phyloP scores from a whole-genome alignment of 768 basidiomycete species.

The Boletales sp. region DNA sequence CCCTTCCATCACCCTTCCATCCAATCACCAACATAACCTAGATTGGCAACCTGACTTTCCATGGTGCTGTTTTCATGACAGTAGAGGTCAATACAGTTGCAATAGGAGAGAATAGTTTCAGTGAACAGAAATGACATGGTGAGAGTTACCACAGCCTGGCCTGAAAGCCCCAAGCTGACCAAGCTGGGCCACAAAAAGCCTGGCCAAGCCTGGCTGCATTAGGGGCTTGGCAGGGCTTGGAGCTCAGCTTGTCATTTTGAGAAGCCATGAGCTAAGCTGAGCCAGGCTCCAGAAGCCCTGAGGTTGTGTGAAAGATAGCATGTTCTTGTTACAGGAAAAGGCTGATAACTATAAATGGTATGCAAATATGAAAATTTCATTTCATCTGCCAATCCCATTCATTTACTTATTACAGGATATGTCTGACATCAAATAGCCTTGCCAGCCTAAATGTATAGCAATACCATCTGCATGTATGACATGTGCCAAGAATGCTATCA shows the following conservation, averaged over 20 bases:
- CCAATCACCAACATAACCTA: too few species aligned
- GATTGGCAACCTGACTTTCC: too few species aligned
- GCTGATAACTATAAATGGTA: slow-evolving; percentile 1
- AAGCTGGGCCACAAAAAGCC: not conserved
- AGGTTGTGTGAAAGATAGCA: not conserved
- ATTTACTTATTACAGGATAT: not conserved
- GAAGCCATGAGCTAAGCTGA: not conserved
- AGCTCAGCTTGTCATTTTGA: not conserved
- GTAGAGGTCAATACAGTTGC: too few species aligned
- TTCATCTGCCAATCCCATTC: not conserved
- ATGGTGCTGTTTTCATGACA: too few species aligned
- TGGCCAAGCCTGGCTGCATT: not conserved
- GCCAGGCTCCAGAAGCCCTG: slow-evolving; percentile 3
- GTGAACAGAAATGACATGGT: too few species aligned
- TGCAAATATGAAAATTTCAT: slow-evolving; percentile 1
- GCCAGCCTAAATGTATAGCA: not conserved
- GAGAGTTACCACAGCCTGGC: not conserved
- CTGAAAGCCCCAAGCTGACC: not conserved
- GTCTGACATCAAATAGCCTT: not conserved
- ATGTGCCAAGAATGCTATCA: not conserved
- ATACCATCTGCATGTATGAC: not conserved
- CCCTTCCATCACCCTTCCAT: too few species aligned
- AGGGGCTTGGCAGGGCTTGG: not conserved
- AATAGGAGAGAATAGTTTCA: too few species aligned
- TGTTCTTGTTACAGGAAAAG: not conserved